Base-by-base conservation (phyloP, 805 yeast species). In the Brettanomyces custersianus region DNA sequence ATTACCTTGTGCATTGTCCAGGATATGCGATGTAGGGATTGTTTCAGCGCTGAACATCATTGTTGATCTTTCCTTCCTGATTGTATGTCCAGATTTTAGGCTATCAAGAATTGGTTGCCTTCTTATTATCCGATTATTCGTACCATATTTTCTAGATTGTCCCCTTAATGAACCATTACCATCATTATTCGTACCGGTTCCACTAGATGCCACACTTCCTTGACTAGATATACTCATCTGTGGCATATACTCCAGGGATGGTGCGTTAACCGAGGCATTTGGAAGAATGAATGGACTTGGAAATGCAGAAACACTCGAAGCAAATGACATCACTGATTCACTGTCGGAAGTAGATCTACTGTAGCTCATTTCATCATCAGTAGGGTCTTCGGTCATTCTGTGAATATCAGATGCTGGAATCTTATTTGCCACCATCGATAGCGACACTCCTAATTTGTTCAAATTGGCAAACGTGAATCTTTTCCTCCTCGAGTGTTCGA, bases 381-480 rank as follows among this genome's bases (percentile, higher is more conserved):
- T 36, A 5, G 47, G 36, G 18, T 51, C 57, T 9, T 35, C 38
- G 32, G 48, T 31, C 15, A 54, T 46, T 21, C 48, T 40, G 13
- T 40, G 43, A 28, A 54, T 44, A 32, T 56, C 66, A 22, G 58
- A 43, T 15, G 57, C 60, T 7, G 57, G 56, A 3, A 77, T 59
- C 45, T 62, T 65, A 38, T 68, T 74, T 1, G 90, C 73, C 39
- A 78, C 78, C 79, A 88, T 82, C 34, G 80, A 77, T 40, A 84
- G 70, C 1, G 92, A 77, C 4, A 87, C 72, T 0, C 96, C 96
- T 45, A 80, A 63, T 40, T 74, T 76, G 50, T 83, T 92, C 35
- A 86, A 55, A 35, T 77, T 74, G 8, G 90, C 74, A 16, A 84
- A 55, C 0, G 77, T 68, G 37, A 63, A 67, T 31, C 74, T 53